Evolutionary conservation across 768 basidiomycete genomes (phyloP).

Genomic region (Termitomyces sp.): DNA sequence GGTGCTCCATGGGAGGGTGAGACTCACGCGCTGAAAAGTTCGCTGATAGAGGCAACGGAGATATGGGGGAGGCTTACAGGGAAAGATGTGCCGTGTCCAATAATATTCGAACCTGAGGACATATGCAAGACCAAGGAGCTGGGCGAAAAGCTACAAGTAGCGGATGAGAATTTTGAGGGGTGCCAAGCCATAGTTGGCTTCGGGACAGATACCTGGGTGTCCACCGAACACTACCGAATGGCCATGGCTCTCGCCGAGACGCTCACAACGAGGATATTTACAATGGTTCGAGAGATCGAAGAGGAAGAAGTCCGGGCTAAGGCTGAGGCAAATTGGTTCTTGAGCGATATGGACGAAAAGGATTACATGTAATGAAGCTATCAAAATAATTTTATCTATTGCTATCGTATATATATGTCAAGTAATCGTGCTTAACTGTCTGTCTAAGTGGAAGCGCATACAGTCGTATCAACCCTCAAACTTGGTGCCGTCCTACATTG

Average conservation of each 20-base stretch:
- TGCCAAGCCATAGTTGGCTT: background rate
- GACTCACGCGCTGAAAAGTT: too few species aligned
- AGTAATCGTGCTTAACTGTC: too few species aligned
- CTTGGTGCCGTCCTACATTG: background rate
- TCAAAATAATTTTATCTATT: too few species aligned
- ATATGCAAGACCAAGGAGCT: constrained; percentile 1
- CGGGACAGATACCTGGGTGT: background rate
- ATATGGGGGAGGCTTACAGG: background rate
- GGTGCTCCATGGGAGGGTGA: background rate
- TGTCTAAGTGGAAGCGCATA: background rate
- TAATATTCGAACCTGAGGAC: background rate
- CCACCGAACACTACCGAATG: background rate
- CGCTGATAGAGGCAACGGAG: background rate
- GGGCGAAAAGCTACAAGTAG: background rate
- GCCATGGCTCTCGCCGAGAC: background rate
- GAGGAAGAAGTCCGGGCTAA: background rate
- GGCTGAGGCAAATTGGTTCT: background rate
- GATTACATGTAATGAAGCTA: background rate
- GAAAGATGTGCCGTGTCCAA: background rate
- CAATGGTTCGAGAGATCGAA: background rate
- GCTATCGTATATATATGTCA: too few species aligned
- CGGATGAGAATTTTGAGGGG: background rate
- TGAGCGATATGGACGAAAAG: background rate
- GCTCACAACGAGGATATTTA: background rate
- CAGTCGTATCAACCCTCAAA: background rate